Evolutionary conservation across 169 alveolate species (phyloP), one percentile per base, ranked within the genome.

Genomic region (Plasmodium yoelii): DNA sequence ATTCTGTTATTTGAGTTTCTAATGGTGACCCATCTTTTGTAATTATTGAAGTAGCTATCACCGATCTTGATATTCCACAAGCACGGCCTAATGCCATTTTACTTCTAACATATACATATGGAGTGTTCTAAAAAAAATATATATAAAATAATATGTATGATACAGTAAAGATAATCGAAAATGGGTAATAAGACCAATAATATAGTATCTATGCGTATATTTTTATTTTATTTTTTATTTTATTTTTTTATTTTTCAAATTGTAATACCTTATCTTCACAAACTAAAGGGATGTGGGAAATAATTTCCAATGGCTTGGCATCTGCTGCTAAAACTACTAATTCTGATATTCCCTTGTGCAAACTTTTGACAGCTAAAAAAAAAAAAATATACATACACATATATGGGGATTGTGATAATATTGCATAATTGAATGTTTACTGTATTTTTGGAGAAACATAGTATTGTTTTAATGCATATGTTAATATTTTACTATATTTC

Each of bases 231-330:
- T n/a, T n/a, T n/a, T n/a, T n/a, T n/a, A n/a, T n/a, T n/a, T n/a
- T n/a, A n/a, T n/a, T n/a, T n/a, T n/a, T n/a, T n/a, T n/a, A n/a
- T n/a, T 61, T 24, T 61, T 61, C 26, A 61, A 12, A 12, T 1
- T 64, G 13, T 44, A 75, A 24, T 73, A 95, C 97, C 97, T 98
- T 98, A 93, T 99, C 99, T 93, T 98, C 99, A 88, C 99, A 98
- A 61, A 98, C 97, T 67, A 97, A 91, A 12, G 99, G 99, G 71
- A 99, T 96, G 91, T 98, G 99, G 57, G 98, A 94, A 19, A 99
- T 97, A 87, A 99, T 99, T 94, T 99, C 99, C 80, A 98, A 96
- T 24, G 99, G 99, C 95, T 99, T 99, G 28, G 99, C 98, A 93
- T 99, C 99, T 26, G 99, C 99, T 44, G 99, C 99, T 74, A 99